Evolutionary conservation across 257 asterid species (phyloP).

Genomic region (Plantago elongata): DNA sequence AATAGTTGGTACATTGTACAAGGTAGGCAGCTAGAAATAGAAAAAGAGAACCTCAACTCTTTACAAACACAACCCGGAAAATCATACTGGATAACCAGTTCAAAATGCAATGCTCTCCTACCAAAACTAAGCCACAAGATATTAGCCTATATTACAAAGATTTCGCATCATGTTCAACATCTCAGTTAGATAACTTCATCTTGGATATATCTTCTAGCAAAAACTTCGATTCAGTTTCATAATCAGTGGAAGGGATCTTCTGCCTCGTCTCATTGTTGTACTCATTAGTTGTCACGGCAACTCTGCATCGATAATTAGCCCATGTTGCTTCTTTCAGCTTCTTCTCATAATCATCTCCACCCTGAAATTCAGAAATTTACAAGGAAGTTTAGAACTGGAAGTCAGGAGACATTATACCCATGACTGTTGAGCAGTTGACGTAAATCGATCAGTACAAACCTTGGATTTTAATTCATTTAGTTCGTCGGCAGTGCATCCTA

Average conservation of each 20-base stretch:
- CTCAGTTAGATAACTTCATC: conserved; percentile 31
- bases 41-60: too few relatives aligned
- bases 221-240: conserved; percentile 64
- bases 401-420: neutral
- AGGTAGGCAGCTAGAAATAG: too few relatives aligned
- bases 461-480: conserved; percentile 63
- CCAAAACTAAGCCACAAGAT: neutral
- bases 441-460: conserved; percentile 26
- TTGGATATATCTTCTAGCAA: conserved; percentile 66
- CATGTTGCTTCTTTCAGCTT: conserved; percentile 63
- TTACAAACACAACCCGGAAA: too few relatives aligned
- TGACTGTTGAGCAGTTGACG: too few relatives aligned
- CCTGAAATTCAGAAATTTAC: conserved; percentile 28
- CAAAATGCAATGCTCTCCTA: neutral
- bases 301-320: conserved; percentile 67
- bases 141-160: conserved; percentile 1
- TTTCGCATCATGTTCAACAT: neutral
- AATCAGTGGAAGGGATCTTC: conserved; percentile 76
- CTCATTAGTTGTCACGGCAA: conserved; percentile 58
- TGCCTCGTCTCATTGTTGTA: conserved; percentile 81
- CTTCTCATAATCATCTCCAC: conserved; percentile 41
- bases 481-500: conserved; percentile 79
- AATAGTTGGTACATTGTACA: too few relatives aligned
- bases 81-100: too few relatives aligned
- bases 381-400: too few relatives aligned